phyloP scores from a whole-genome alignment of 2,329 filamentous ascomycete genomes.

The Trichothecium roseum region DNA sequence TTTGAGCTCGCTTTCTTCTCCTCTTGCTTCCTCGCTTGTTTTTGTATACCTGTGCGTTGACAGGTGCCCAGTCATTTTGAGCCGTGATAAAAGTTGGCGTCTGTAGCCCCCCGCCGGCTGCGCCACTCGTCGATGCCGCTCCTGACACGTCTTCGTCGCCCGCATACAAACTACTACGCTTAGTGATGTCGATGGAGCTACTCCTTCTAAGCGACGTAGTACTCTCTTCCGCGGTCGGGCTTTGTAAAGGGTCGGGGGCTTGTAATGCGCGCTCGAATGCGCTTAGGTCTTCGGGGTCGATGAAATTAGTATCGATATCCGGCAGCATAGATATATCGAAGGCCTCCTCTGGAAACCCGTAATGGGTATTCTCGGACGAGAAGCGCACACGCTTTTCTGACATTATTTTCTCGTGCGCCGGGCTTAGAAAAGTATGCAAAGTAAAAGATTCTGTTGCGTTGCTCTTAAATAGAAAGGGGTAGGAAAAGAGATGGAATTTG shows the following conservation, averaged over 20 bases:
- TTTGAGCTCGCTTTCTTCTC: conserved; percentile 23
- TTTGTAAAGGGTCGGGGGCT: conserved; percentile 67
- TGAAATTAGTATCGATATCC: conserved; percentile 72
- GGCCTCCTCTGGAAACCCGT: conserved; percentile 50
- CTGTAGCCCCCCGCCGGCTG: conserved; percentile 24
- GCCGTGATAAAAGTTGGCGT: conserved; percentile 64
- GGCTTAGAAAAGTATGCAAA: too few species aligned
- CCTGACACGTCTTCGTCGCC: conserved; percentile 21
- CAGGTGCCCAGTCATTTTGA: conserved; percentile 90
- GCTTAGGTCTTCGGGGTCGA: conserved; percentile 59
- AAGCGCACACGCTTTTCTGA: conserved; percentile 6
- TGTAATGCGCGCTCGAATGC: conserved; percentile 73
- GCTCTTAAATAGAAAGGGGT: too few species aligned
- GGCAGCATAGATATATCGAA: conserved; percentile 64
- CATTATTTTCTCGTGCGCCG: conserved; percentile 4
- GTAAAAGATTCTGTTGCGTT: too few species aligned
- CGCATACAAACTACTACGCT: conserved; percentile 19
- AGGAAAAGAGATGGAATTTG: too few species aligned
- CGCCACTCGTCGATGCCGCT: conserved; percentile 26
- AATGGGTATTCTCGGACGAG: conserved; percentile 19
- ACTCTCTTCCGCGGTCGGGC: conserved; percentile 42
- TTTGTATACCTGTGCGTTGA: conserved; percentile 57
- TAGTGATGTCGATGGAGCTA: conserved; percentile 31
- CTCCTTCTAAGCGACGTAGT: conserved; percentile 29
- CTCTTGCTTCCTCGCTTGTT: conserved; percentile 26